A percentile compares a stretch with the other conserved stretches of the same genome.
These are phyloP conservation scores for Ehretia macrophylla DNA, from an alignment of 257 asterid species.

Conservation along the genomic window DNA sequence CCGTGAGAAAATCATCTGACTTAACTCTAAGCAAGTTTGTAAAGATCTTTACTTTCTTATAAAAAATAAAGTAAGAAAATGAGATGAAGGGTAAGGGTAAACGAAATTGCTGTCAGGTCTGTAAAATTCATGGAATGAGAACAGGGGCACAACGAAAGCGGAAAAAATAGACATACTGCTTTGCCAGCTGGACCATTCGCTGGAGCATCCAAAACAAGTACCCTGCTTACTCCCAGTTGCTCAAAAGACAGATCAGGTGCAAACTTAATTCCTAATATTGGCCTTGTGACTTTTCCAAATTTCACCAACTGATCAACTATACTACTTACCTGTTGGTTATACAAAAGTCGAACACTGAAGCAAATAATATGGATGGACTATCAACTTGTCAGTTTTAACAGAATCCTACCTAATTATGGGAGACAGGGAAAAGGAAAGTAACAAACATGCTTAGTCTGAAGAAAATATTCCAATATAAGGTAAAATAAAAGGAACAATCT, in stretches of 20 bases:
- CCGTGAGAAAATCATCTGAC: constrained; percentile 48
- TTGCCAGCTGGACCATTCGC: constrained; percentile 95
- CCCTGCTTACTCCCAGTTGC: constrained; percentile 96
- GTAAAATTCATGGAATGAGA: not conserved
- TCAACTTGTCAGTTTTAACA: not conserved
- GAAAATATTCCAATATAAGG: not conserved
- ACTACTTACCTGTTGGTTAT: constrained; percentile 63
- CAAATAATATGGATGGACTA: not conserved
- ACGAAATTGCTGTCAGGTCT: constrained; percentile 4
- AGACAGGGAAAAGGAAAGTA: not conserved
- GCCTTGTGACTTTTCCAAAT: constrained; percentile 94
- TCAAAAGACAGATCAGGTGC: constrained; percentile 98
- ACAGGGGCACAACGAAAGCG: not conserved
- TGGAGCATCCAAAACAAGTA: constrained; percentile 96
- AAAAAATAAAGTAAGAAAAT: too few relatives aligned
- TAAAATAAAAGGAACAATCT: not conserved
- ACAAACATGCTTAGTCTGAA: not conserved
- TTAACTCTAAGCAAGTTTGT: not conserved
- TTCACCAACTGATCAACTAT: constrained; percentile 91
- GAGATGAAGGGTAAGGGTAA: not conserved
- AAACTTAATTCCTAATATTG: constrained; percentile 86
- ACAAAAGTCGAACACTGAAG: not conserved
- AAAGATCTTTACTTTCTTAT: too few relatives aligned
- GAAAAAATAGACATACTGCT: constrained; percentile 59
- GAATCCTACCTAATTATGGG: not conserved